Evolutionary conservation across 2,329 filamentous ascomycete species (phyloP).

Genomic region (Talaromyces piceae): DNA sequence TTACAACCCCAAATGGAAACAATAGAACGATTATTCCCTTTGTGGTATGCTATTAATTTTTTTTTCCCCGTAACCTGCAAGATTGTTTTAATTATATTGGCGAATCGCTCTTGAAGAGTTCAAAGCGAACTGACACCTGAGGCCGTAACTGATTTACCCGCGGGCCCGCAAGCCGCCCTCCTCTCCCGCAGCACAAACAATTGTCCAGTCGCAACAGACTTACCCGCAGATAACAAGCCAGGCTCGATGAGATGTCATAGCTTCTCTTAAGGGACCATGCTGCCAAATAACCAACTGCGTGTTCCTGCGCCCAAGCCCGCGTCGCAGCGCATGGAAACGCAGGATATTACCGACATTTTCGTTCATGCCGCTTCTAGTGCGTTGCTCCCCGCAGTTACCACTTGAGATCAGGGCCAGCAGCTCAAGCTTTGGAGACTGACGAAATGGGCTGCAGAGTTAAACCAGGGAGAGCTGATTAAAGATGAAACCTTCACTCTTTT

Average conservation of each 20-base stretch:
- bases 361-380: slow-evolving; percentile 45
- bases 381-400: slow-evolving; percentile 13
- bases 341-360: slow-evolving; percentile 52
- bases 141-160: not conserved
- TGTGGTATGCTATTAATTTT: not conserved
- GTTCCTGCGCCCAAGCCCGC: slow-evolving; percentile 24
- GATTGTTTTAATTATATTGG: too few relatives aligned
- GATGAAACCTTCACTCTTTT: slow-evolving; percentile 92
- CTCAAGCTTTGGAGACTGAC: not conserved
- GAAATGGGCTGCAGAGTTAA: slow-evolving; percentile 51
- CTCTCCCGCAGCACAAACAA: slow-evolving; percentile 1
- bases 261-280: slow-evolving; percentile 19
- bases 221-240: not conserved
- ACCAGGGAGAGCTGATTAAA: slow-evolving; percentile 78
- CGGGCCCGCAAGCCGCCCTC: not conserved
- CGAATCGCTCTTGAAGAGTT: too few relatives aligned
- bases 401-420: slow-evolving; percentile 6
- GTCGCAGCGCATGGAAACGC: slow-evolving; percentile 32
- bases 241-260: slow-evolving; percentile 1
- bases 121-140: not conserved
- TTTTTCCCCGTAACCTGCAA: not conserved
- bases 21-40: slow-evolving; percentile 10
- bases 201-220: not conserved
- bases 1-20: slow-evolving; percentile 4
- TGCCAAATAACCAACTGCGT: slow-evolving; percentile 27